A percentile compares a stretch with the other conserved stretches of the same genome.
phyloP scores from a whole-genome alignment of 202 grass and related monocot species.

The Schoenoplectus triqueter region DNA sequence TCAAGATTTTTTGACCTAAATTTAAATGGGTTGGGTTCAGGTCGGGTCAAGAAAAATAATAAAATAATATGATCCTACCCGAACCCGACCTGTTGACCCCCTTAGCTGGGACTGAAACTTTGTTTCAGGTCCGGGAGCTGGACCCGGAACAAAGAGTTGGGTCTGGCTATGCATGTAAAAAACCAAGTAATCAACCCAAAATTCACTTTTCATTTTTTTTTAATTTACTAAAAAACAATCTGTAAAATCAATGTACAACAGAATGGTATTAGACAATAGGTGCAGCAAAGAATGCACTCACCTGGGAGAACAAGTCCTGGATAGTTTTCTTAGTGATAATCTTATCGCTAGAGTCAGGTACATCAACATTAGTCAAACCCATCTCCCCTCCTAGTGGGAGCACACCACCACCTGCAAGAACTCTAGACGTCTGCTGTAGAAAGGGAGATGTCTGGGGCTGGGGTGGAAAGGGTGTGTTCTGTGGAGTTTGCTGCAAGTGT shows the following conservation, averaged over 20 bases:
- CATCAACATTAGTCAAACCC: constrained; percentile 42
- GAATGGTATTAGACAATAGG: constrained; percentile 29
- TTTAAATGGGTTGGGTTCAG: too few relatives aligned
- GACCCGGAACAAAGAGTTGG: too few relatives aligned
- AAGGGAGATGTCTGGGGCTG: constrained; percentile 45
- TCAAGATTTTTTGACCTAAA: too few relatives aligned
- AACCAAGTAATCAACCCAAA: too few relatives aligned
- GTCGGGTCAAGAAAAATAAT: too few relatives aligned
- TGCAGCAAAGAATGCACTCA: constrained; percentile 40
- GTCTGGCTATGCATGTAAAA: too few relatives aligned
- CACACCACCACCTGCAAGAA: constrained; percentile 45
- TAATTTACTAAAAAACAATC: too few relatives aligned
- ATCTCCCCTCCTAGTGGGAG: constrained; percentile 36
- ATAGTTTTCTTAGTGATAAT: constrained; percentile 89
- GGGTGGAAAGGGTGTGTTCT: constrained; percentile 56
- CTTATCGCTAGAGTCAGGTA: constrained; percentile 57
- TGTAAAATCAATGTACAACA: not conserved
- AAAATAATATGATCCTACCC: too few relatives aligned
- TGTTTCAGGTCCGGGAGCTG: too few relatives aligned
- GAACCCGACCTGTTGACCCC: too few relatives aligned
- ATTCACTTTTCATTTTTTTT: too few relatives aligned
- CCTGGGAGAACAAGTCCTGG: constrained; percentile 82
- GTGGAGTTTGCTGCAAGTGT: constrained; percentile 50
- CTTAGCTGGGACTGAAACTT: too few relatives aligned
- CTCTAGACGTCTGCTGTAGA: constrained; percentile 59